These are phyloP conservation scores for Tillandsia fasciculata DNA, from an alignment of 176 grass and related monocot genomes.

Conservation along the genomic window DNA sequence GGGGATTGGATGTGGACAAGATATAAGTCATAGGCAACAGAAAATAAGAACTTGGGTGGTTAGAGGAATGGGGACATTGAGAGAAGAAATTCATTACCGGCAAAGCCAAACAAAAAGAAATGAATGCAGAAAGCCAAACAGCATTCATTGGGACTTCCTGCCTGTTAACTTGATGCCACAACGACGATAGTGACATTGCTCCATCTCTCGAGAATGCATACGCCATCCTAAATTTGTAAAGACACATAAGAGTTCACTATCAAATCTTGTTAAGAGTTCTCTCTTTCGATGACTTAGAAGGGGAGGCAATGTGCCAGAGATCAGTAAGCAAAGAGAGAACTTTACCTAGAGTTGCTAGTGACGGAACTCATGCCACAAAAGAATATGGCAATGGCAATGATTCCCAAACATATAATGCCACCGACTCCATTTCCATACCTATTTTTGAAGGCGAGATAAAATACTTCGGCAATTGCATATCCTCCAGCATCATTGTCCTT, in stretches of 20 bases:
- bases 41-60: neutral
- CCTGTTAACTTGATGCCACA: slow-evolving; percentile 88
- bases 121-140: slow-evolving; percentile 67
- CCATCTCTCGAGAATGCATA: slow-evolving; percentile 97
- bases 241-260: neutral
- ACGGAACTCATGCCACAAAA: slow-evolving; percentile 80
- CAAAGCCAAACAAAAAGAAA: slow-evolving; percentile 76
- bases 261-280: neutral
- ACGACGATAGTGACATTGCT: slow-evolving; percentile 75
- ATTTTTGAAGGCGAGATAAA: slow-evolving; percentile 73
- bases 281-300: neutral
- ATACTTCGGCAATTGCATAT: slow-evolving; percentile 73
- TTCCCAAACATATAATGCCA: slow-evolving; percentile 68
- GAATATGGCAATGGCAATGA: slow-evolving; percentile 60
- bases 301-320: neutral
- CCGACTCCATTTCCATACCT: slow-evolving; percentile 58
- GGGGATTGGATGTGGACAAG: neutral
- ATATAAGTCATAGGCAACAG: neutral
- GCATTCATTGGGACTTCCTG: slow-evolving; percentile 82
- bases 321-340: neutral
- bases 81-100: slow-evolving; percentile 34
- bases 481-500: slow-evolving; percentile 70
- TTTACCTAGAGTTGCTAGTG: slow-evolving; percentile 79
- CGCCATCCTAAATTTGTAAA: slow-evolving; percentile 40
- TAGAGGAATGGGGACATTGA: neutral